Evolutionary conservation across 164 flowering plant genomes (phyloP), one percentile per base, ranked within the genome.

Genomic region (Vitis cinerea): DNA sequence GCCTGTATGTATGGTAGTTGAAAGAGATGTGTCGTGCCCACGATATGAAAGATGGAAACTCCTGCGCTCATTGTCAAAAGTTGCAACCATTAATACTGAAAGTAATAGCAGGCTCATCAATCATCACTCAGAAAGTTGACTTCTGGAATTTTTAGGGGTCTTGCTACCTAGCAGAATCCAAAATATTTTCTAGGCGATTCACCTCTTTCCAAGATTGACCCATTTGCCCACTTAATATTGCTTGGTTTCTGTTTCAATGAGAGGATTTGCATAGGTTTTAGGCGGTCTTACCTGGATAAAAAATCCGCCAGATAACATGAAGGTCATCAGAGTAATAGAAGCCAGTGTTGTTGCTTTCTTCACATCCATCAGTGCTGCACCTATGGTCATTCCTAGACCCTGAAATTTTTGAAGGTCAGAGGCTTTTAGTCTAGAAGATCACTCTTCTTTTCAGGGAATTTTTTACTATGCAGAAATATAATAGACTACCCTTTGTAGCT

Each of bases 351-450:
- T 71, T 27, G 84, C 84, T 64, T 73, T 71, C 77, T 79, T 79
- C 30, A 76, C 68, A 53, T 81, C 80, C 80, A 77, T 79, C 19
- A 76, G 48, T 13, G 72, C 70, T 61, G 84, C 82, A 8, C 82
- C 84, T 50, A 82, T 74, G 31, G 74, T 54, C 16, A 82, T 71
- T 50, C 84, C 84, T 14, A 79, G 77, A 3, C 82, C 80, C 79
- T 81, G 76, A 49, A 50, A 23, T 10, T 2, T 52, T 19, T 9
- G 23, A 63, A 66, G 14, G 15, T 59, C 48, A 14, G 7, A 37
- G 7, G 4, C 44, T 3, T 2, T 37, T 37, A 37, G 44, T 37
- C 2, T 2, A 37, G 44, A 37, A 37, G 6, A 37, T 37, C 44
- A 37, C 4, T 37, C 7, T 2, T 37, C 7, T 37, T 37, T 37